These are phyloP conservation scores for Trametes coccinea DNA, from an alignment of 768 basidiomycete genomes.

Conservation along the genomic window DNA sequence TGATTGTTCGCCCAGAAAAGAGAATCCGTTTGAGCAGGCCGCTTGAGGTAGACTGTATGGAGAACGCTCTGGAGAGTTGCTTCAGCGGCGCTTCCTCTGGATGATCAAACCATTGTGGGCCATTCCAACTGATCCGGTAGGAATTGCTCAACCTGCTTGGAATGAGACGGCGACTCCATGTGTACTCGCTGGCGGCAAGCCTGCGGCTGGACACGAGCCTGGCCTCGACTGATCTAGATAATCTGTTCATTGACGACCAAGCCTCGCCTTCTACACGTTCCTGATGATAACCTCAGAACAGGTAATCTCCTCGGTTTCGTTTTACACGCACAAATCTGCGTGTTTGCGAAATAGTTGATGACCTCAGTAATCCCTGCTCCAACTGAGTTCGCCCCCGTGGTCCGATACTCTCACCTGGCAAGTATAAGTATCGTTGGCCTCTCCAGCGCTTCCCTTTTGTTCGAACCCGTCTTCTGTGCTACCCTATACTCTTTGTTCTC, in stretches of 20 bases:
- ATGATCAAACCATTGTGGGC: too few species aligned
- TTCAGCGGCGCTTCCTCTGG: too few species aligned
- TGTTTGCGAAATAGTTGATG: constrained; percentile 10
- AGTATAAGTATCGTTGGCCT: constrained; percentile 21
- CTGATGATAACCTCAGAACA: constrained; percentile 19
- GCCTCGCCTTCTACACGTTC: constrained; percentile 32
- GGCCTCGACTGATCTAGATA: constrained; percentile 20
- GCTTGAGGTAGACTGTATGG: too few species aligned
- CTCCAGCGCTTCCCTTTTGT: constrained; percentile 20
- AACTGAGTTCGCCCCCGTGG: constrained; percentile 16
- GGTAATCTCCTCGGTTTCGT: constrained; percentile 17
- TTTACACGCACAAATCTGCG: constrained; percentile 13
- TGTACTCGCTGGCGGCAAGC: background rate
- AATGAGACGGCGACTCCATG: background rate
- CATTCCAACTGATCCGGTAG: too few species aligned
- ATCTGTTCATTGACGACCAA: constrained; percentile 14
- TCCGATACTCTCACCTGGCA: constrained; percentile 17
- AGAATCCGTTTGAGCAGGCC: too few species aligned
- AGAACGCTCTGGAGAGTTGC: too few species aligned
- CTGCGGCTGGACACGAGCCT: constrained; percentile 16
- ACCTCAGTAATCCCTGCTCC: constrained; percentile 20
- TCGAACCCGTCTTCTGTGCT: constrained; percentile 16
- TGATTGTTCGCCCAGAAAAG: too few species aligned
- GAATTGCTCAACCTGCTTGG: background rate
- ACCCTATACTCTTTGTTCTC: constrained; percentile 17